Evolutionary conservation across 371 early-diverging fungal genomes (phyloP).

Genomic region (Neoconidiobolus thromboides): DNA sequence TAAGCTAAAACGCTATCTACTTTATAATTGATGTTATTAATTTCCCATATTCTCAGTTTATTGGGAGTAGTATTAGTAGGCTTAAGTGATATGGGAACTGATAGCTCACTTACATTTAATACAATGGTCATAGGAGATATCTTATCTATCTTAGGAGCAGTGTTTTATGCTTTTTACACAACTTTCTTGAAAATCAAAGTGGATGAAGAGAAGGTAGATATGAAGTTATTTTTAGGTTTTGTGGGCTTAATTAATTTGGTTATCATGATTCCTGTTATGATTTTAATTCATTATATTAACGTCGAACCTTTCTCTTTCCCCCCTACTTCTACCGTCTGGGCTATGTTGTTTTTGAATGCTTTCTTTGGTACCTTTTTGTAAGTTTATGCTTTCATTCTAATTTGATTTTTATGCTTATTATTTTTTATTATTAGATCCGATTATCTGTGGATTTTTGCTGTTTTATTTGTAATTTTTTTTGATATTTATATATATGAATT

Average conservation of each 20-base stretch:
- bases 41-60: neutral
- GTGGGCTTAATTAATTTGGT: conserved; percentile 57
- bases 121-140: conserved; percentile 34
- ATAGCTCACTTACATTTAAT: conserved; percentile 11
- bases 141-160: conserved; percentile 45
- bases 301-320: conserved; percentile 52
- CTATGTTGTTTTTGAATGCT: conserved; percentile 46
- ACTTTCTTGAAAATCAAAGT: conserved; percentile 46
- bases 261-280: conserved; percentile 47
- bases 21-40: neutral
- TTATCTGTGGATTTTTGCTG: conserved; percentile 6
- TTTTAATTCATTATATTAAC: conserved; percentile 35
- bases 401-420: neutral
- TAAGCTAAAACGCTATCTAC: conserved; percentile 9
- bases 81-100: neutral
- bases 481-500: neutral
- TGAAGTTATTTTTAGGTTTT: conserved; percentile 63
- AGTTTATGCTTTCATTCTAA: conserved; percentile 52
- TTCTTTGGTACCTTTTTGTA: conserved; percentile 64
- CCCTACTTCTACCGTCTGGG: conserved; percentile 23
- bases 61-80: conserved; percentile 1
- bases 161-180: conserved; percentile 64
- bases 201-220: conserved; percentile 47
- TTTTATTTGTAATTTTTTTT: neutral
- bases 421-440: neutral